phyloP scores from a whole-genome alignment of 129 eudicot genomes.

The Flaveria sonorensis region DNA sequence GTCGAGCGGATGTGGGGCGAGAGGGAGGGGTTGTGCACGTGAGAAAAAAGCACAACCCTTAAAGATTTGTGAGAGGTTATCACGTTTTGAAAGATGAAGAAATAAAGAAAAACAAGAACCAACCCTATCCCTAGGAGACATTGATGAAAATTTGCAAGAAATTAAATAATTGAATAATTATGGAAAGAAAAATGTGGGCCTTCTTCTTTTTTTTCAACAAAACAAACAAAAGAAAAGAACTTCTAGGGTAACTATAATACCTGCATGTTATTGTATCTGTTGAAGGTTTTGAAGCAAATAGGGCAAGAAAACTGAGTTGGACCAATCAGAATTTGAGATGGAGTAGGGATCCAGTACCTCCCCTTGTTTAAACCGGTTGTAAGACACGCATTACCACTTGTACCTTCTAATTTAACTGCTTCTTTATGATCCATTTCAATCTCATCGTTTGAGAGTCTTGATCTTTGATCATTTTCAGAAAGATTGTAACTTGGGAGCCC shows the following conservation, averaged over 20 bases:
- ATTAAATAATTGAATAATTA: background rate
- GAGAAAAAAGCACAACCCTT: too few relatives aligned
- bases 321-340: constrained; percentile 85
- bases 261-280: constrained; percentile 99
- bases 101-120: background rate
- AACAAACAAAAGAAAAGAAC: background rate
- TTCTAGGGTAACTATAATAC: constrained; percentile 35
- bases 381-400: constrained; percentile 35
- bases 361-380: constrained; percentile 71
- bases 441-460: constrained; percentile 29
- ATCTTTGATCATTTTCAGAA: constrained; percentile 46
- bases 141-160: constrained; percentile 39
- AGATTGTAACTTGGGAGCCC: constrained; percentile 54
- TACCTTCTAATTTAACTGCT: constrained; percentile 32
- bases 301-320: constrained; percentile 95
- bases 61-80: background rate
- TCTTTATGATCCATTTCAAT: constrained; percentile 19
- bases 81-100: constrained; percentile 21
- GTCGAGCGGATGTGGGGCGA: too few relatives aligned
- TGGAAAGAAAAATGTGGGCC: constrained; percentile 22
- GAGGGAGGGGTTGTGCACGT: too few relatives aligned
- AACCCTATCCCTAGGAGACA: constrained; percentile 42
- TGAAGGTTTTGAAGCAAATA: constrained; percentile 90
- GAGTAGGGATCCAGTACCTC: constrained; percentile 93
- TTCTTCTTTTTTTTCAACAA: background rate